These are phyloP conservation scores for Polytrichum commune DNA, from an alignment of 225 moss, liverwort and hornwort species.

Conservation along the genomic window DNA sequence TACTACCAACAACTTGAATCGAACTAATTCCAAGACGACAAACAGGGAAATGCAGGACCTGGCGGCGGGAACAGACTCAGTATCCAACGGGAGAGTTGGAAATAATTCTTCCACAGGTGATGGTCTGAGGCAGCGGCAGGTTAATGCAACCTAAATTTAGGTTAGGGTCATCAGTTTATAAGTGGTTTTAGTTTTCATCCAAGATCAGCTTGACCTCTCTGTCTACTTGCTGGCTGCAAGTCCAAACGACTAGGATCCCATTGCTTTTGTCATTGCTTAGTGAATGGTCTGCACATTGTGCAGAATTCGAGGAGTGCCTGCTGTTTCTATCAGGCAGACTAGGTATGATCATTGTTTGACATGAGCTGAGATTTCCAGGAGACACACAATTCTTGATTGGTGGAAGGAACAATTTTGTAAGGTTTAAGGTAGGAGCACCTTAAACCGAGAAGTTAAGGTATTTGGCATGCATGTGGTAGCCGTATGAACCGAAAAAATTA, in stretches of 20 bases:
- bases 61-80: conserved; percentile 18
- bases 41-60: conserved; percentile 45
- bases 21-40: conserved; percentile 16
- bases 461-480: too few species aligned
- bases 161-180: neutral
- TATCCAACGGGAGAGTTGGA: neutral
- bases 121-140: conserved; percentile 41
- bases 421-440: too few species aligned
- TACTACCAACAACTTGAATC: neutral
- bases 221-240: neutral
- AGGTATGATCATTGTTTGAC: too few species aligned
- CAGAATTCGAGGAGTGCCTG: neutral
- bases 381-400: too few species aligned
- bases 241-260: neutral
- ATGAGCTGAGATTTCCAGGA: too few species aligned
- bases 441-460: too few species aligned
- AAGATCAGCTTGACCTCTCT: neutral
- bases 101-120: conserved; percentile 17
- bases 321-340: too few species aligned
- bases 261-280: conserved; percentile 1
- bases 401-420: too few species aligned
- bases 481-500: too few species aligned
- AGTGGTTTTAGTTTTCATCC: neutral
- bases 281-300: neutral
- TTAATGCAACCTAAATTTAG: conserved; percentile 13